These are phyloP conservation scores for Echium plantagineum DNA, from an alignment of 257 asterid species.

Conservation along the genomic window DNA sequence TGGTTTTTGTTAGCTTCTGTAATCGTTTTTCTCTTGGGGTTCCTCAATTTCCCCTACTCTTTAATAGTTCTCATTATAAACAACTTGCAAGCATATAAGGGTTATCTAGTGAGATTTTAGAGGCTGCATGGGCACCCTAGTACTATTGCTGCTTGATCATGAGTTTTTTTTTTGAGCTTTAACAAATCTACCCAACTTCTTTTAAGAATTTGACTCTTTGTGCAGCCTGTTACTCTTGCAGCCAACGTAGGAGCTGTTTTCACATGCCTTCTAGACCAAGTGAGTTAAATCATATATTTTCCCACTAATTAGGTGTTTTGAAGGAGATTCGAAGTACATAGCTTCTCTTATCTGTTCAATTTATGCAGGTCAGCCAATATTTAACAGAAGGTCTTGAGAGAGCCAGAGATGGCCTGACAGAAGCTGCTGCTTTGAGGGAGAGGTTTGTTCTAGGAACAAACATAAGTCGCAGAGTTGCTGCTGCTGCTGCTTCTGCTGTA, in stretches of 20 bases:
- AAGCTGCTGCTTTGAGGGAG: constrained; percentile 95
- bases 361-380: constrained; percentile 64
- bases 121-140: no score
- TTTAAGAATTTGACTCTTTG: constrained; percentile 15
- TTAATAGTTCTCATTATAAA: no score
- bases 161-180: no score
- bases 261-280: constrained; percentile 94
- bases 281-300: constrained; percentile 11
- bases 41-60: no score
- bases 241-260: constrained; percentile 80
- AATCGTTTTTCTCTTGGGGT: no score
- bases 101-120: no score
- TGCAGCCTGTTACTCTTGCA: constrained; percentile 86
- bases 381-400: constrained; percentile 96
- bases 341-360: constrained; percentile 5
- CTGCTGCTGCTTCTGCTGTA: constrained; percentile 98
- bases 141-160: no score
- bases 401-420: constrained; percentile 85
- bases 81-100: no score
- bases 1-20: no score
- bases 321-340: not conserved
- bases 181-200: constrained; percentile 5
- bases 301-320: not conserved
- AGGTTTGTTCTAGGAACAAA: constrained; percentile 82
- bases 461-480: constrained; percentile 91